A percentile compares a stretch with the other conserved stretches of the same genome.
These are phyloP conservation scores for Solanum paucissectum DNA, from an alignment of 257 asterid genomes.

Conservation along the genomic window DNA sequence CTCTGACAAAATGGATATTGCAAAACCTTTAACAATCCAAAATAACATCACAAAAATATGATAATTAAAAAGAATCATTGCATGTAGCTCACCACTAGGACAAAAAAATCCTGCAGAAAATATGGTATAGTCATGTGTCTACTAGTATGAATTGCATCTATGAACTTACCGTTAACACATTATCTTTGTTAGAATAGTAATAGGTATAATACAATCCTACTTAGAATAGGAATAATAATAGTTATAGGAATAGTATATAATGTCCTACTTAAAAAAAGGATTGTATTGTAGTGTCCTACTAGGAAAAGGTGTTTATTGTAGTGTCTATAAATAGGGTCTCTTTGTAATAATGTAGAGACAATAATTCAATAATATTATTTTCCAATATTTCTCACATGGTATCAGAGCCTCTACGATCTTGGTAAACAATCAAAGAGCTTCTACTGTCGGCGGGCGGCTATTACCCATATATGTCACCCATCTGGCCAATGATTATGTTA, in stretches of 20 bases:
- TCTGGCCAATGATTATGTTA: background rate
- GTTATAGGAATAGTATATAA: too few species aligned
- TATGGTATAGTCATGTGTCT: background rate
- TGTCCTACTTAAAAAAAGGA: background rate
- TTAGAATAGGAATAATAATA: too few species aligned
- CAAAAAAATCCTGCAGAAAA: background rate
- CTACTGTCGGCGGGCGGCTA: background rate
- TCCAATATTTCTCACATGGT: background rate
- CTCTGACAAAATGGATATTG: constrained; percentile 29
- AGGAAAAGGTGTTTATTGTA: too few species aligned
- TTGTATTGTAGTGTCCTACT: background rate
- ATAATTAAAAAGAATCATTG: background rate
- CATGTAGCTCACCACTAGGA: background rate
- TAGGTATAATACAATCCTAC: background rate
- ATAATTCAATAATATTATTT: too few species aligned
- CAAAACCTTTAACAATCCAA: background rate
- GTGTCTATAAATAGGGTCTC: background rate
- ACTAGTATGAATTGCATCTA: background rate
- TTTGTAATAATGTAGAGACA: background rate
- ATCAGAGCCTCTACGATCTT: background rate
- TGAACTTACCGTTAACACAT: background rate
- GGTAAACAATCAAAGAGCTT: background rate
- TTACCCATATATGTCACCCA: background rate
- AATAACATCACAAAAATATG: background rate
- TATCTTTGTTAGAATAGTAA: background rate